Evolutionary conservation across 805 yeast genomes (phyloP), one percentile per base, ranked within the genome.

Genomic region (Yarrowia sp.): DNA sequence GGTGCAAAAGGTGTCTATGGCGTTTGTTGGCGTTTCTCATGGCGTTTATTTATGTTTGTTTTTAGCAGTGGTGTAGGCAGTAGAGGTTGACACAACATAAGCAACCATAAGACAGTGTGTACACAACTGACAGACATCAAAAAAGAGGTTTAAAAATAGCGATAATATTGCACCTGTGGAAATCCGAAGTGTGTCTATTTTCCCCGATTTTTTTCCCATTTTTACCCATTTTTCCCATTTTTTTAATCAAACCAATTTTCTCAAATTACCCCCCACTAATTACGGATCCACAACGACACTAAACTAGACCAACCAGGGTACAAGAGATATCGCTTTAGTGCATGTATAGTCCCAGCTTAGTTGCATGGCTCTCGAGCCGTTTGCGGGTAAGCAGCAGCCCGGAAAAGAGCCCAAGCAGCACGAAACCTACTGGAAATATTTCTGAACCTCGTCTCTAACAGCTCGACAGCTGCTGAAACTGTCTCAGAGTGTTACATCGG

Each of bases 331-430:
- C 28, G 28, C 28, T 22, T 22, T 22, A 48, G 53, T 48, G 53
- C 53, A 39, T 48, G 53, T 39, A 48, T 48, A 11, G 53, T 13
- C 28, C 28, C 15, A n/a, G 36, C 18, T 48, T 48, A 48, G 53
- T 48, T 48, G 53, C 53, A 48, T 48, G 4, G 31, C 53, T 48
- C 53, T 33, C 28, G 39, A 48, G 53, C 53, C 53, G 53, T 48
- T 48, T 33, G 36, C 39, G 53, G 53, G 53, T 48, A 48, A 33
- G 53, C 53, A 48, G 53, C 53, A 15, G 53, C 53, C 53, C 28
- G 53, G n/a, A 9, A 15, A 4, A 15, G 9, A 7, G 28, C 39
- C 53, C 53, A 48, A 33, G 53, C 9, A 47, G 15, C 9, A 31
- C 14, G 6, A 47, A 32, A 5, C 18, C 4, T 14, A 28, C 3